Conservation (phyloP, 139 green algal species). For the Ettlia oleoabundans region DNA sequence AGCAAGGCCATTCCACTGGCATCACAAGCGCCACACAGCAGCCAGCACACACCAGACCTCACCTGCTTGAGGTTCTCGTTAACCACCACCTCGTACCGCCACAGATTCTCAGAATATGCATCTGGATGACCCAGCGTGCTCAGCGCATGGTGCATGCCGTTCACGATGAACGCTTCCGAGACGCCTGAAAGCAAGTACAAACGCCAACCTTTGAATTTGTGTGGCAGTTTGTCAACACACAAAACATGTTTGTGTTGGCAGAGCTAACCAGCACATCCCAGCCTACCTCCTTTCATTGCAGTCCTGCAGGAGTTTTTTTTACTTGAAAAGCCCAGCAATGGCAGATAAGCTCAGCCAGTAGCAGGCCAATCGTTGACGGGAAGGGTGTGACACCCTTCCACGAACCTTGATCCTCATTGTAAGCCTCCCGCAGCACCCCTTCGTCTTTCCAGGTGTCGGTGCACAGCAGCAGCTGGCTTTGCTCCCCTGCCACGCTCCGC, state of each 20-base stretch:
- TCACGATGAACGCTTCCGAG: conserved; percentile 70
- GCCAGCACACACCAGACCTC: too few species aligned
- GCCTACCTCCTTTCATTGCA: too few species aligned
- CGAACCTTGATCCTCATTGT: conserved; percentile 53
- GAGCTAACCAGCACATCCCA: too few species aligned
- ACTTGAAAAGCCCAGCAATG: too few species aligned
- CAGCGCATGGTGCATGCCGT: conserved; percentile 58
- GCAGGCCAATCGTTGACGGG: too few species aligned
- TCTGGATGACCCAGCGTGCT: conserved; percentile 34
- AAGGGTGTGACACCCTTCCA: neutral
- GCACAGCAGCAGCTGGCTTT: conserved; percentile 46
- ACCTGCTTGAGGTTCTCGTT: conserved; percentile 42
- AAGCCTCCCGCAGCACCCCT: conserved; percentile 54
- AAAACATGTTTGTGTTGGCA: too few species aligned
- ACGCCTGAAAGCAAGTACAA: too few species aligned
- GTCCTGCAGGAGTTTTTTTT: too few species aligned
- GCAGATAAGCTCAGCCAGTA: too few species aligned
- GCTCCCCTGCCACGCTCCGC: conserved; percentile 14
- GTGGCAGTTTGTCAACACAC: neutral
- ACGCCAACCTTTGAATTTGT: too few species aligned
- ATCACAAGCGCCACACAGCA: too few species aligned
- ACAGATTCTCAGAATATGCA: neutral
- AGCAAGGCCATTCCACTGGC: too few species aligned
- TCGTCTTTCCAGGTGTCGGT: conserved; percentile 70
- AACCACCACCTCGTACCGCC: conserved; percentile 45